A percentile compares a stretch with the other conserved stretches of the same genome.
phyloP scores from a whole-genome alignment of 2,329 filamentous ascomycete genomes.

The Ascomycota sp. region DNA sequence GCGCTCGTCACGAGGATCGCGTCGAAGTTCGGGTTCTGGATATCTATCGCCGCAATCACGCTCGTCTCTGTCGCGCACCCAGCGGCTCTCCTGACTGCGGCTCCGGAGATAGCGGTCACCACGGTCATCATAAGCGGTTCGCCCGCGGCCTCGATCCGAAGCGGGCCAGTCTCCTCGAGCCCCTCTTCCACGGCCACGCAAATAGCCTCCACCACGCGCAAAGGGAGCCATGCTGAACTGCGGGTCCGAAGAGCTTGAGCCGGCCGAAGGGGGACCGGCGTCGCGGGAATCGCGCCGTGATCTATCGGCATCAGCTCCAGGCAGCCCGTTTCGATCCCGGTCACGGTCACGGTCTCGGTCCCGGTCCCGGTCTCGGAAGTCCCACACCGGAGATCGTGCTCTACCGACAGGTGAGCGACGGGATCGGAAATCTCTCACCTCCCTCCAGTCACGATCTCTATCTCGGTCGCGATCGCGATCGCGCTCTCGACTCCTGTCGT shows the following conservation, averaged over 20 bases:
- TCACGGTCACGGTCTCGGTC: slow-evolving; percentile 37
- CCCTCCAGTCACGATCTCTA: slow-evolving; percentile 26
- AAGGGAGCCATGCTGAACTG: slow-evolving; percentile 31
- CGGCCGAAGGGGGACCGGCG: slow-evolving; percentile 46
- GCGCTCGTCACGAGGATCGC: slow-evolving; percentile 26
- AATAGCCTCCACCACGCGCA: slow-evolving; percentile 34
- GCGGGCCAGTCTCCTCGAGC: slow-evolving; percentile 19
- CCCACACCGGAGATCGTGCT: slow-evolving; percentile 45
- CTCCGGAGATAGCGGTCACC: slow-evolving; percentile 42
- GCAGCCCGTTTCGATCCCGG: slow-evolving; percentile 33
- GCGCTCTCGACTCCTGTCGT: slow-evolving; percentile 9
- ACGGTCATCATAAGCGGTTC: slow-evolving; percentile 38
- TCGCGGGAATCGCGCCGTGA: slow-evolving; percentile 51
- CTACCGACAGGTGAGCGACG: slow-evolving; percentile 39
- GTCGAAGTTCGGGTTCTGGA: slow-evolving; percentile 17
- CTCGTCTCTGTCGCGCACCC: slow-evolving; percentile 34
- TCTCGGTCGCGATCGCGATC: slow-evolving; percentile 36
- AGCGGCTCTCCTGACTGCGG: slow-evolving; percentile 44
- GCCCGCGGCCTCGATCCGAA: slow-evolving; percentile 31
- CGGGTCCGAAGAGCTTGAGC: slow-evolving; percentile 49
- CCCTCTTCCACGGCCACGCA: slow-evolving; percentile 31
- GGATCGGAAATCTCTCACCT: slow-evolving; percentile 15
- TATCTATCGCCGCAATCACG: slow-evolving; percentile 26
- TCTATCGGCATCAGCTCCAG: slow-evolving; percentile 46
- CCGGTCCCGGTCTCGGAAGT: slow-evolving; percentile 39